Evolutionary conservation across 164 flowering plant genomes (phyloP).

Genomic region (Amborella trichopoda): DNA sequence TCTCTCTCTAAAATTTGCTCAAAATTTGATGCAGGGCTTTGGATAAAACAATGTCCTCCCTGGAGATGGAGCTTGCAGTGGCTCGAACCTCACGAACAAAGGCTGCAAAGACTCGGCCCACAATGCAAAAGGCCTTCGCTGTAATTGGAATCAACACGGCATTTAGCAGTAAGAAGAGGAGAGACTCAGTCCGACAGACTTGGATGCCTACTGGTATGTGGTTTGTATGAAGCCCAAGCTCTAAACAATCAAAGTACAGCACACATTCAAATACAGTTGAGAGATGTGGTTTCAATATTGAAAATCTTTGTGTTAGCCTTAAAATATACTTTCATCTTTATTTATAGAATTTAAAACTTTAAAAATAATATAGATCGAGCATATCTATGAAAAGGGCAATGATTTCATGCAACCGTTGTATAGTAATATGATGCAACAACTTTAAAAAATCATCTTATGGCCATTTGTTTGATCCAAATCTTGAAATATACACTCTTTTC

Average conservation of each 20-base stretch:
- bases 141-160: conserved; percentile 85
- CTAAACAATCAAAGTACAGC: neutral
- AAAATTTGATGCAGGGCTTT: conserved; percentile 63
- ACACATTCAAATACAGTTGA: neutral
- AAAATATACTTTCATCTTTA: too few relatives aligned
- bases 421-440: too few relatives aligned
- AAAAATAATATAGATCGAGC: too few relatives aligned
- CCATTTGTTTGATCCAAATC: too few relatives aligned
- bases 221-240: neutral
- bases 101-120: conserved; percentile 11
- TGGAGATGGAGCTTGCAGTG: conserved; percentile 61
- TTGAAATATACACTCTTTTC: too few relatives aligned
- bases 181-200: conserved; percentile 66
- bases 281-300: neutral
- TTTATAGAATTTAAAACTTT: too few relatives aligned
- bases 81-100: conserved; percentile 23
- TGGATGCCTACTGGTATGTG: conserved; percentile 73
- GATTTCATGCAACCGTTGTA: too few relatives aligned
- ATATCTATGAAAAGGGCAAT: too few relatives aligned
- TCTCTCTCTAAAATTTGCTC: too few relatives aligned
- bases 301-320: neutral
- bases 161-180: conserved; percentile 67
- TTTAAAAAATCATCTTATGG: too few relatives aligned
- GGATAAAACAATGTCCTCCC: conserved; percentile 47
- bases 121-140: conserved; percentile 44